Evolutionary conservation across 805 yeast genomes (phyloP).

Genomic region (Cyberlindnera galapagoensis): DNA sequence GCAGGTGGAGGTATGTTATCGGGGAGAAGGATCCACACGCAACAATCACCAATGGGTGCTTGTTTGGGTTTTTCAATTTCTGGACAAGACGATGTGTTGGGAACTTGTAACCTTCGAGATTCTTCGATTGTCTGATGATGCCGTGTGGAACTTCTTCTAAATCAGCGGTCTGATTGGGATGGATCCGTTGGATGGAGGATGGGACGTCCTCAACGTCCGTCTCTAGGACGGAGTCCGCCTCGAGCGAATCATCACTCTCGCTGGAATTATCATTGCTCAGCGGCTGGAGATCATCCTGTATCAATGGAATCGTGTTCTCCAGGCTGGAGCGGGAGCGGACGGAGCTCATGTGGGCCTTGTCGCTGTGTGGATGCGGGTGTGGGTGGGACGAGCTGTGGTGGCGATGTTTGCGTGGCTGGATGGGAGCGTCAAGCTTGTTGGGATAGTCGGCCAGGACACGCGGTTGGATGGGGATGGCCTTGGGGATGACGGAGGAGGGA

Average conservation of each 20-base stretch:
- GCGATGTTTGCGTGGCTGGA: conserved; percentile 36
- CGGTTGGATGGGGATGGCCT: conserved; percentile 70
- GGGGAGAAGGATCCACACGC: conserved; percentile 98
- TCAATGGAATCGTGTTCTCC: conserved; percentile 40
- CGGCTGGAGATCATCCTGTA: conserved; percentile 53
- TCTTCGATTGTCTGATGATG: conserved; percentile 77
- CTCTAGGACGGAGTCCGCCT: conserved; percentile 3
- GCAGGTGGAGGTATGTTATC: conserved; percentile 84
- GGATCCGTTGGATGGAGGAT: conserved; percentile 25
- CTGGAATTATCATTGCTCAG: conserved; percentile 37
- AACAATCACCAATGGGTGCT: conserved; percentile 86
- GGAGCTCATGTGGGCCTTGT: conserved; percentile 10
- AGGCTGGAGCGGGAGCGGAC: conserved; percentile 12
- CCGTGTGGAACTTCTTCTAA: conserved; percentile 97
- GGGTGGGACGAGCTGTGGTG: conserved; percentile 16
- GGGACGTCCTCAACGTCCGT: conserved; percentile 13
- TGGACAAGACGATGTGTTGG: conserved; percentile 83
- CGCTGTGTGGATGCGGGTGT: conserved; percentile 7
- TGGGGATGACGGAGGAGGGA: conserved; percentile 64
- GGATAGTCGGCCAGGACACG: conserved; percentile 71
- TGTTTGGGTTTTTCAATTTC: conserved; percentile 61
- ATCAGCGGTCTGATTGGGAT: conserved; percentile 70
- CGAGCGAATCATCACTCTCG: conserved; percentile 27
- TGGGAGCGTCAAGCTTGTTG: conserved; percentile 67
- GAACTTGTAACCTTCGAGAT: conserved; percentile 62